phyloP scores from a whole-genome alignment of 2,329 filamentous ascomycete species.

The Sphaerulina populicola region DNA sequence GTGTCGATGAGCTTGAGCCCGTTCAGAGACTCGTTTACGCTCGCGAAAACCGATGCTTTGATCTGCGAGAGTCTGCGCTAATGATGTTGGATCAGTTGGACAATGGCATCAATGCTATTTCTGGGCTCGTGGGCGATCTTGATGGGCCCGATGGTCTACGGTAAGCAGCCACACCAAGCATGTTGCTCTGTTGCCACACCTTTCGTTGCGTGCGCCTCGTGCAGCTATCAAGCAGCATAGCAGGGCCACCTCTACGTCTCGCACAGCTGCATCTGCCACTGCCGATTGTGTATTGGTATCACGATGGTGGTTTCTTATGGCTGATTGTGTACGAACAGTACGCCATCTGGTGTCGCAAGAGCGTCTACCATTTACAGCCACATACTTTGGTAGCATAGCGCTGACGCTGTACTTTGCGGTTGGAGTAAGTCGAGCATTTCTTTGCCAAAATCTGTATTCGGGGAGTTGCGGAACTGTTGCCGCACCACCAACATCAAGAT shows the following conservation, averaged over 20 bases:
- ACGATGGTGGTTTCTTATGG: conserved; percentile 6
- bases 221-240: conserved; percentile 16
- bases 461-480: conserved; percentile 10
- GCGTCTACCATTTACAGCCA: conserved; percentile 82
- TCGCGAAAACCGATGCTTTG: conserved; percentile 3
- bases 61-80: conserved; percentile 29
- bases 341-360: conserved; percentile 77
- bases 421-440: conserved; percentile 58
- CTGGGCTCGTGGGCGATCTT: conserved; percentile 85
- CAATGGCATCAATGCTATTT: conserved; percentile 83
- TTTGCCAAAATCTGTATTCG: conserved; percentile 9
- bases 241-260: conserved; percentile 7
- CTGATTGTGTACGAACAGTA: conserved; percentile 35
- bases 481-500: conserved; percentile 12
- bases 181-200: conserved; percentile 15
- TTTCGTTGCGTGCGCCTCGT: conserved; percentile 11
- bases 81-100: conserved; percentile 61
- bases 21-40: conserved; percentile 2
- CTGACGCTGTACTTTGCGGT: conserved; percentile 87
- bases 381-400: conserved; percentile 87
- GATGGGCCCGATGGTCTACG: conserved; percentile 81
- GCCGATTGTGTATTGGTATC: conserved; percentile 13
- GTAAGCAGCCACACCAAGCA: conserved; percentile 32
- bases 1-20: conserved; percentile 2
- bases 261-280: conserved; percentile 16